These are phyloP conservation scores for Elongisporangium prolatum DNA, from an alignment of 352 stramenopile species.

Conservation along the genomic window DNA sequence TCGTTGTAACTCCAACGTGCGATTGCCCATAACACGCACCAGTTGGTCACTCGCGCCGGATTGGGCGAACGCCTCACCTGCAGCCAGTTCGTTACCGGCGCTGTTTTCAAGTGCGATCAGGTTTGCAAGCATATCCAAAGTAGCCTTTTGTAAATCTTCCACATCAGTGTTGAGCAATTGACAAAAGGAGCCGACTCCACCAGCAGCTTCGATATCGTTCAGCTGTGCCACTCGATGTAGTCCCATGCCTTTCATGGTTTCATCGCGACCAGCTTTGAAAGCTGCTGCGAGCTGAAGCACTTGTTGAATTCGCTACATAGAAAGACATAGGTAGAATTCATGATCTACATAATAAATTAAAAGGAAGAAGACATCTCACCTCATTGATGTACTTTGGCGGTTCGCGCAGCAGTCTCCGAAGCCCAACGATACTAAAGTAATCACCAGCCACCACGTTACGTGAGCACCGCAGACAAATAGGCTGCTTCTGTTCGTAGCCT, in stretches of 20 bases:
- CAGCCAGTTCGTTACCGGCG: slow-evolving; percentile 54
- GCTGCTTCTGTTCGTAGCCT: slow-evolving; percentile 64
- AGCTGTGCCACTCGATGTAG: slow-evolving; percentile 72
- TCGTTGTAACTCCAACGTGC: slow-evolving; percentile 47
- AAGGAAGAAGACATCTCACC: slow-evolving; percentile 8
- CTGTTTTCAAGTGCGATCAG: slow-evolving; percentile 71
- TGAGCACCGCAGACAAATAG: slow-evolving; percentile 69
- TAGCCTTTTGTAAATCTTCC: slow-evolving; percentile 45
- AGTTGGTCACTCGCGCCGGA: slow-evolving; percentile 50
- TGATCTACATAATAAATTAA: too few relatives aligned
- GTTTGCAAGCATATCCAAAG: slow-evolving; percentile 74
- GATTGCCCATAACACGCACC: slow-evolving; percentile 59
- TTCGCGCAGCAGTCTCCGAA: slow-evolving; percentile 55
- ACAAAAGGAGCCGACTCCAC: slow-evolving; percentile 69
- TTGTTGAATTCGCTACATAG: slow-evolving; percentile 57
- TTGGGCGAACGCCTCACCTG: slow-evolving; percentile 62
- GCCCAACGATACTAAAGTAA: slow-evolving; percentile 68
- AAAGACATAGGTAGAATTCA: background rate
- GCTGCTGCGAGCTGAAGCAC: slow-evolving; percentile 53
- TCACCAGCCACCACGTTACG: slow-evolving; percentile 67
- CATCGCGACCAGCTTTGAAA: slow-evolving; percentile 51
- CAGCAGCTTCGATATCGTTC: slow-evolving; percentile 81
- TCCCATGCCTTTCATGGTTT: slow-evolving; percentile 62
- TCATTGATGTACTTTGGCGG: slow-evolving; percentile 26
- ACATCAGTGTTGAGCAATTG: slow-evolving; percentile 50